These are phyloP conservation scores for Furcasterigmium sp. DNA, from an alignment of 2,329 filamentous ascomycete genomes.

Conservation along the genomic window DNA sequence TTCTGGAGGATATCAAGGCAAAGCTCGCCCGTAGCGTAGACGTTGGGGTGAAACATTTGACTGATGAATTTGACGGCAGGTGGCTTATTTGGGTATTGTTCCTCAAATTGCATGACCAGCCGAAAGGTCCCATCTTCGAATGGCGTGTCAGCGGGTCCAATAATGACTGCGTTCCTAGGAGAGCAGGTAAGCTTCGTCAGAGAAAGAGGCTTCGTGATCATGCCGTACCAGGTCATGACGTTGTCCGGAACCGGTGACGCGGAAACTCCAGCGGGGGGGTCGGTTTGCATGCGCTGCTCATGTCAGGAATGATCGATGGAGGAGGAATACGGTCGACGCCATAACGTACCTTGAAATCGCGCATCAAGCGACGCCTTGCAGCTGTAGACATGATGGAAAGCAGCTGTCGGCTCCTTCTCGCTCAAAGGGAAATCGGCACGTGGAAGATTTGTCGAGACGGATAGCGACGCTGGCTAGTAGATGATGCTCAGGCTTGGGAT, in stretches of 20 bases:
- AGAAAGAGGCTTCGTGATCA: background rate
- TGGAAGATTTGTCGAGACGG: too few species aligned
- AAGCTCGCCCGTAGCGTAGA: constrained; percentile 93
- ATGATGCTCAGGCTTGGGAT: too few species aligned
- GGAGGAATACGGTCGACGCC: constrained; percentile 9
- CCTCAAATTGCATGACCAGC: constrained; percentile 98
- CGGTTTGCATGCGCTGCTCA: constrained; percentile 91
- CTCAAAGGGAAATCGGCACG: too few species aligned
- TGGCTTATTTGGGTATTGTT: constrained; percentile 98
- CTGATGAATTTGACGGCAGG: constrained; percentile 98
- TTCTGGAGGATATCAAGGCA: constrained; percentile 97
- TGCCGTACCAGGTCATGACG: constrained; percentile 85
- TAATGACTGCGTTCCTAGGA: constrained; percentile 92
- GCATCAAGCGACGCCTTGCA: constrained; percentile 93
- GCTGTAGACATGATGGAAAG: constrained; percentile 69
- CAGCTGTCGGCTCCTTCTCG: too few species aligned
- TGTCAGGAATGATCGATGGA: constrained; percentile 6
- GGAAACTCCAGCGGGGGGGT: constrained; percentile 93
- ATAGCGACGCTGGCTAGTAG: too few species aligned
- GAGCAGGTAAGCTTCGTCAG: too few species aligned
- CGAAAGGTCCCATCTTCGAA: constrained; percentile 98
- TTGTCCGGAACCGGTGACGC: constrained; percentile 94
- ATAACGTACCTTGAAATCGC: constrained; percentile 89
- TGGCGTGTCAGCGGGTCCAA: constrained; percentile 91
- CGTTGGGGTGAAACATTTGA: constrained; percentile 98